Base-by-base conservation (phyloP, 2,329 filamentous ascomycete genomes). In the Neonectria magnoliae region DNA sequence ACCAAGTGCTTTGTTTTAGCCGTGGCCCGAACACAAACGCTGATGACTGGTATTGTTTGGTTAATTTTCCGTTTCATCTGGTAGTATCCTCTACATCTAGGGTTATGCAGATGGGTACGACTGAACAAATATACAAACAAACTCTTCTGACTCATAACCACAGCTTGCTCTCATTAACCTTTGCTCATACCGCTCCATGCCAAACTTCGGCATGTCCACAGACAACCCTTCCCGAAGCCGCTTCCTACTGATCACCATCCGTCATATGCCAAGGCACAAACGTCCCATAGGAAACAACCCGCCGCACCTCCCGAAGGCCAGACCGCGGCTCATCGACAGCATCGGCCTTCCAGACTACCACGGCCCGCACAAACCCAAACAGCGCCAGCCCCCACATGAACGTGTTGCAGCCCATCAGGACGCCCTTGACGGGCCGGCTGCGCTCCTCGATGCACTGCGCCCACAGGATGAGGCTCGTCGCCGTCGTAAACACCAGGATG, bases 321-420 rank as follows among this genome's bases (percentile, higher is more conserved):
- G 29, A 52, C 58, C 29, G 31, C n/a, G 5, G n/a, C 3, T 58
- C 62, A 4, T 68, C 62, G 4, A 5, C 20, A 3, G 22, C 11
- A 13, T 71, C 69, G 5, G 67, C 52, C 57, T 63, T 75, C 75
- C 76, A 78, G 2, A 78, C 51, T 6, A 74, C 66, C 38, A 66
- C 74, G 0, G 73, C 73, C 20, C 77, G 68, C 47, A 70, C 41
- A 33, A 79, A 79, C 14, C 71, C 76, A 33, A 77, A 66, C 20
- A 74, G 33, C 0, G 69, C 71, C 47, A 73, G 63, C 1, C 72
- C 76, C 69, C 74, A 74, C 54, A 78, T 68, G 42, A 76, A 45
- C 7, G 70, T 56, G n/a, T 70, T 68, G 22, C 75, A 72, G 2
- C 75, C 73, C 56, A 75, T 69, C 38, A 76, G 33, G 4, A 71